phyloP scores from a whole-genome alignment of 2,329 filamentous ascomycete species.

The Massarina eburnea region DNA sequence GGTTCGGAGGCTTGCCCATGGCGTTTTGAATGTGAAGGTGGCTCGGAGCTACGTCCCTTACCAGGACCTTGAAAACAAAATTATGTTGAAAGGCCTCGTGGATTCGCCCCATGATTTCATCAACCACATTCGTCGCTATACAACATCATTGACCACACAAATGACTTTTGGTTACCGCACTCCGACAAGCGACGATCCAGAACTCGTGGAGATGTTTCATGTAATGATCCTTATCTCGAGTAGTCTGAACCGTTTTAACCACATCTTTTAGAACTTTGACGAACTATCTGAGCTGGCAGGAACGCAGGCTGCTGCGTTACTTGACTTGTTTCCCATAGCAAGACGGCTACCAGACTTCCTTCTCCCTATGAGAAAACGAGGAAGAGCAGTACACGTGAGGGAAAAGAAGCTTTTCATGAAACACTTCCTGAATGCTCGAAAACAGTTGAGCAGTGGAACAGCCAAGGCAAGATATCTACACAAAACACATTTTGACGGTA shows the following conservation, averaged over 20 bases:
- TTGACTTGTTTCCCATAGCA: constrained; percentile 52
- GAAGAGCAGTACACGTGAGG: constrained; percentile 45
- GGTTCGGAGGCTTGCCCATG: constrained; percentile 15
- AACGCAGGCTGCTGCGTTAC: constrained; percentile 44
- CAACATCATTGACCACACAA: constrained; percentile 51
- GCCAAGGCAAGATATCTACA: constrained; percentile 3
- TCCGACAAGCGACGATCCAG: constrained; percentile 8
- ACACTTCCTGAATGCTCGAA: constrained; percentile 24
- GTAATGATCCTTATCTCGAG: constrained; percentile 1
- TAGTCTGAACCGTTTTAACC: neutral
- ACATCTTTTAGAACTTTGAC: constrained; percentile 17
- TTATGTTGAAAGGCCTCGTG: constrained; percentile 54
- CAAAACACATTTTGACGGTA: neutral
- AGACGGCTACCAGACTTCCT: constrained; percentile 39
- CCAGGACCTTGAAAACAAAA: constrained; percentile 58
- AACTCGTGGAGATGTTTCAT: constrained; percentile 10
- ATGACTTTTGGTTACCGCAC: constrained; percentile 51
- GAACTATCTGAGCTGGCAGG: neutral
- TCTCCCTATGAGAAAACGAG: constrained; percentile 41
- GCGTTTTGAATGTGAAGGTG: constrained; percentile 15
- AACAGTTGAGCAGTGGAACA: constrained; percentile 13
- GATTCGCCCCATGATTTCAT: constrained; percentile 45
- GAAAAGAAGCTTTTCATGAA: constrained; percentile 41
- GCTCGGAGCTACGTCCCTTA: constrained; percentile 44
- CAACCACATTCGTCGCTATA: constrained; percentile 51